Percentiles rank a stretch among this genome's conserved stretches.
Conservation (phyloP, 352 stramenopile species). For the Phytopythium sindhum region DNA sequence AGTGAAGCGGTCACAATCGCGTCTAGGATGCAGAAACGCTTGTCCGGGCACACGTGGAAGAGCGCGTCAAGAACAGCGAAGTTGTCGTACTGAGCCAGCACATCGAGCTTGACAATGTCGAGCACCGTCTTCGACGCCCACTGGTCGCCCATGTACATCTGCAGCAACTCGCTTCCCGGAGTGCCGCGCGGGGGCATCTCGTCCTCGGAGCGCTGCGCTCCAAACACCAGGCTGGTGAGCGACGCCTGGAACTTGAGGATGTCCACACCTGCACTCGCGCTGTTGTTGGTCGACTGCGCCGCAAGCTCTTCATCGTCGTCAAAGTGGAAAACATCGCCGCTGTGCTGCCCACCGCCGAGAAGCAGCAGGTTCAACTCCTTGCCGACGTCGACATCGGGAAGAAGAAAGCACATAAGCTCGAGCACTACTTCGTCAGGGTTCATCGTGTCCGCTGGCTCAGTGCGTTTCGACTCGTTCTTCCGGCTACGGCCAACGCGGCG, state of each 20-base stretch:
- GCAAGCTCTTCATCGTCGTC: conserved; percentile 58
- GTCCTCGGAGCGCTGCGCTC: conserved; percentile 12
- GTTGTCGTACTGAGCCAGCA: conserved; percentile 53
- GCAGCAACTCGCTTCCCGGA: conserved; percentile 25
- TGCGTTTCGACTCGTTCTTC: conserved; percentile 47
- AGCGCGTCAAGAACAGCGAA: conserved; percentile 59
- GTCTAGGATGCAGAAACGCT: conserved; percentile 34
- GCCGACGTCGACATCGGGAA: conserved; percentile 69
- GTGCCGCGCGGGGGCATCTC: conserved; percentile 25
- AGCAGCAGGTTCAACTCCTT: conserved; percentile 77
- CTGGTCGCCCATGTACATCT: conserved; percentile 40
- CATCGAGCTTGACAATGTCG: conserved; percentile 44
- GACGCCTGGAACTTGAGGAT: conserved; percentile 62
- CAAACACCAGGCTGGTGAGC: conserved; percentile 50
- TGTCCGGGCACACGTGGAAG: conserved; percentile 36
- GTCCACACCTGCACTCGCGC: conserved; percentile 35
- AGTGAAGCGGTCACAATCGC: conserved; percentile 32
- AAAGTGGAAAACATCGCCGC: conserved; percentile 69
- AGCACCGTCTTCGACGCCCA: conserved; percentile 53
- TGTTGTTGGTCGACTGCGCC: conserved; percentile 5
- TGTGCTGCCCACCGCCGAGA: conserved; percentile 33
- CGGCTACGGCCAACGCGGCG: conserved; percentile 51
- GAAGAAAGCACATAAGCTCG: conserved; percentile 67
- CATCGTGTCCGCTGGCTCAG: conserved; percentile 25
- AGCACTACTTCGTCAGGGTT: conserved; percentile 67